These are phyloP conservation scores for Gnomoniopsis smithogilvyi DNA, from an alignment of 2,329 filamentous ascomycete genomes.

Conservation along the genomic window DNA sequence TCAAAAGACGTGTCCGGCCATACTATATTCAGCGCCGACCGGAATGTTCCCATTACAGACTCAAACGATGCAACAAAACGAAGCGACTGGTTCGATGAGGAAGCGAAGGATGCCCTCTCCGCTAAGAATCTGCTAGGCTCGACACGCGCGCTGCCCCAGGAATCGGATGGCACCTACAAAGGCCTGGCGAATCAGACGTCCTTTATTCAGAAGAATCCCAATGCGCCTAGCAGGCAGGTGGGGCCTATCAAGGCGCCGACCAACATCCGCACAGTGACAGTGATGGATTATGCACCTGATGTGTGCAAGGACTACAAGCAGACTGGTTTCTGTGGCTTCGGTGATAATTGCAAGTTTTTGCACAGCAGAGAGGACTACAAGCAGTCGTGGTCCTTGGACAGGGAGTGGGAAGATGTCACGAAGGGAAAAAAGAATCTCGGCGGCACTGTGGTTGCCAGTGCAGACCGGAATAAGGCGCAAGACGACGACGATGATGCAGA, in stretches of 20 bases:
- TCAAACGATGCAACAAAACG: constrained; percentile 87
- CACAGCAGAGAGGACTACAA: constrained; percentile 78
- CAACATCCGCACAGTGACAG: constrained; percentile 86
- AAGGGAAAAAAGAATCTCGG: constrained; percentile 64
- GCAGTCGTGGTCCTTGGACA: constrained; percentile 92
- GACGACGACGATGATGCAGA: constrained; percentile 50
- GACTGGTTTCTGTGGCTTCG: constrained; percentile 60
- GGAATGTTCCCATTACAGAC: constrained; percentile 58
- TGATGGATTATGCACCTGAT: constrained; percentile 87
- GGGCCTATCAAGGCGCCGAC: constrained; percentile 86
- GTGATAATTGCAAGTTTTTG: constrained; percentile 78
- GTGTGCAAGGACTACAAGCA: constrained; percentile 76
- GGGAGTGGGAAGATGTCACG: constrained; percentile 84
- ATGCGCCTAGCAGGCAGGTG: constrained; percentile 66
- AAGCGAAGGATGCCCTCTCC: constrained; percentile 43
- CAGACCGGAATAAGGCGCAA: constrained; percentile 41
- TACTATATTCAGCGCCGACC: constrained; percentile 58
- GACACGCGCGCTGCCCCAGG: constrained; percentile 39
- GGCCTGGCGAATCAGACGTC: constrained; percentile 68
- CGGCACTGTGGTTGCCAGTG: constrained; percentile 61
- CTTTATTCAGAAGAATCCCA: constrained; percentile 78
- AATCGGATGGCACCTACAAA: constrained; percentile 69
- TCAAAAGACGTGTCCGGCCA: constrained; percentile 23
- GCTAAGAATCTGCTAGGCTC: constrained; percentile 57
- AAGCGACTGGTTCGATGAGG: constrained; percentile 85